Percentiles rank a stretch among this genome's conserved stretches.
phyloP scores from a whole-genome alignment of 805 yeast species.

The Ogataea haglerorum region DNA sequence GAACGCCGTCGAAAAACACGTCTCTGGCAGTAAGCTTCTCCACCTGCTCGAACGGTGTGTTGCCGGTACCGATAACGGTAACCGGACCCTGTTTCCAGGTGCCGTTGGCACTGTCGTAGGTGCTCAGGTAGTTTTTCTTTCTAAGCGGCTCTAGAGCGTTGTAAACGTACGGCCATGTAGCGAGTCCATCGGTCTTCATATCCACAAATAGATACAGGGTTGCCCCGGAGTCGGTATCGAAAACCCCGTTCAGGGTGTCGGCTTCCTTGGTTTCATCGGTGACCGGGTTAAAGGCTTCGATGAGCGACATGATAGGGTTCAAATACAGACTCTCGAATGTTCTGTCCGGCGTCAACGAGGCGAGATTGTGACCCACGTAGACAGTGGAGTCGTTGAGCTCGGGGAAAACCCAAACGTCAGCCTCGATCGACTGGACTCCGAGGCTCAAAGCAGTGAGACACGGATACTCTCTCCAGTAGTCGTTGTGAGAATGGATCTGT shows the following conservation, averaged over 20 bases:
- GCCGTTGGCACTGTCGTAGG: slow-evolving; percentile 37
- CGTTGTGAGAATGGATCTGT: slow-evolving; percentile 52
- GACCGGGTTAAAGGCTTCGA: slow-evolving; percentile 45
- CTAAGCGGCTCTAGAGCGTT: slow-evolving; percentile 45
- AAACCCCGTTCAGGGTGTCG: slow-evolving; percentile 23
- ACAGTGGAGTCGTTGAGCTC: slow-evolving; percentile 27
- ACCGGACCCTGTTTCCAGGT: slow-evolving; percentile 49
- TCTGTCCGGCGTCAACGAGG: slow-evolving; percentile 40
- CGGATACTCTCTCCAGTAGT: slow-evolving; percentile 52
- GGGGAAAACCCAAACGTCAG: slow-evolving; percentile 50
- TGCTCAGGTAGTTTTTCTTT: slow-evolving; percentile 47
- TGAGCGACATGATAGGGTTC: slow-evolving; percentile 46
- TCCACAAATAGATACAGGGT: slow-evolving; percentile 64
- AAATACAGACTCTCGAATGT: slow-evolving; percentile 52
- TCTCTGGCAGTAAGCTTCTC: slow-evolving; percentile 27
- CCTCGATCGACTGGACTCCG: slow-evolving; percentile 51
- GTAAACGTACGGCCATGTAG: slow-evolving; percentile 45
- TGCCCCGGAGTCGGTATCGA: slow-evolving; percentile 42
- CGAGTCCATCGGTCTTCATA: slow-evolving; percentile 53
- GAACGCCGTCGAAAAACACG: slow-evolving; percentile 54
- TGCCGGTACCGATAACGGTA: slow-evolving; percentile 64
- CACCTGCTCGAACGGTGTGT: slow-evolving; percentile 47
- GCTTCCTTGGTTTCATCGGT: slow-evolving; percentile 19
- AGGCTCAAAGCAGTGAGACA: slow-evolving; percentile 44
- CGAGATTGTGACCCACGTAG: slow-evolving; percentile 61